These are phyloP conservation scores for Wallacemonas collosoma DNA, from an alignment of 208 protist species.

Conservation along the genomic window DNA sequence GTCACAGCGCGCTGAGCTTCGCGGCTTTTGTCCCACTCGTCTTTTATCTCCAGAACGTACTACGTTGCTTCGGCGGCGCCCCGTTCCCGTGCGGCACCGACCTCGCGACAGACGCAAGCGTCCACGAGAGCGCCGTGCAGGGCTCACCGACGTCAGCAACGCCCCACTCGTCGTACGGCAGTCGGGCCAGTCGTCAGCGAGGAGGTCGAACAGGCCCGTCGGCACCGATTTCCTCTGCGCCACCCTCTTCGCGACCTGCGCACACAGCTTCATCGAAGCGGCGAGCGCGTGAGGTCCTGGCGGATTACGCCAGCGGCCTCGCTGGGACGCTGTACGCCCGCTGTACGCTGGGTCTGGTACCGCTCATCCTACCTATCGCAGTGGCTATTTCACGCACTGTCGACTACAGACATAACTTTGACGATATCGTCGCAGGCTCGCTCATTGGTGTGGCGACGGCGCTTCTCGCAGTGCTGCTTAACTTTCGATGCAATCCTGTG, in stretches of 20 bases:
- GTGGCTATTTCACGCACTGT: conserved; percentile 58
- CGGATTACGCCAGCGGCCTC: background rate
- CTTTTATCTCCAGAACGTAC: conserved; percentile 26
- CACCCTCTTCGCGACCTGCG: background rate
- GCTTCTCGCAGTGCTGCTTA: conserved; percentile 24
- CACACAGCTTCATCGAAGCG: background rate
- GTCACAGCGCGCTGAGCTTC: conserved; percentile 47
- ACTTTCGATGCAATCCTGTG: background rate
- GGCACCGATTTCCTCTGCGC: background rate
- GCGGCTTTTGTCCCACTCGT: conserved; percentile 36
- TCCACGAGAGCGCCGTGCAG: background rate
- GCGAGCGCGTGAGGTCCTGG: background rate
- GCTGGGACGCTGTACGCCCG: background rate
- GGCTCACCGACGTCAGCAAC: background rate
- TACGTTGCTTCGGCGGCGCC: conserved; percentile 21
- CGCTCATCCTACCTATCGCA: conserved; percentile 33
- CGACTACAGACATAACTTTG: conserved; percentile 69
- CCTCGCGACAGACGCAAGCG: background rate
- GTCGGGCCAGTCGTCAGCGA: background rate
- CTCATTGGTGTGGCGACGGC: conserved; percentile 39
- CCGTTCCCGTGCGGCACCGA: background rate
- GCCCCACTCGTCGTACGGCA: background rate
- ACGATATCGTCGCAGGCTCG: conserved; percentile 56
- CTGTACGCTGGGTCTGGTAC: conserved; percentile 25
- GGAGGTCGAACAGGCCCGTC: background rate